phyloP scores from a whole-genome alignment of 1,284 basidiomycete species.

The Papiliotrema nemorosa region DNA sequence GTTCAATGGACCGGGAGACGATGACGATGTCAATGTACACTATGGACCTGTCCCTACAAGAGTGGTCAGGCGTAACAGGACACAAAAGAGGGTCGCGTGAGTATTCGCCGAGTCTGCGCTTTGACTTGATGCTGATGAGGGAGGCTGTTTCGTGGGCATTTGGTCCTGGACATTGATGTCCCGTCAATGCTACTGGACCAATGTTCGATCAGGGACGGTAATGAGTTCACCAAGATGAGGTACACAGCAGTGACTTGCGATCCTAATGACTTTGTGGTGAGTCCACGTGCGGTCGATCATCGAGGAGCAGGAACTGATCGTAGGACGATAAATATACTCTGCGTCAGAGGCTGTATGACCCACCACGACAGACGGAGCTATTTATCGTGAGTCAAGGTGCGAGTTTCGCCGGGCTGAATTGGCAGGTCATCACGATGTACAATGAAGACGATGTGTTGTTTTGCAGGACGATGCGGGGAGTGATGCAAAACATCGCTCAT shows the following conservation, averaged over 20 bases:
- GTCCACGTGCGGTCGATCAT: conserved; percentile 4
- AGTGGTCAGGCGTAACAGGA: conserved; percentile 81
- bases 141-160: conserved; percentile 83
- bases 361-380: conserved; percentile 68
- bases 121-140: background rate
- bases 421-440: conserved; percentile 68
- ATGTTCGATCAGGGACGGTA: conserved; percentile 67
- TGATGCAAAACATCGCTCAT: conserved; percentile 69
- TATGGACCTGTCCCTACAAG: conserved; percentile 84
- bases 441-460: conserved; percentile 74
- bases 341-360: conserved; percentile 74
- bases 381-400: conserved; percentile 56
- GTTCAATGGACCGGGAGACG: conserved; percentile 13
- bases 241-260: conserved; percentile 92
- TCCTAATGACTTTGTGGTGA: conserved; percentile 74
- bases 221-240: conserved; percentile 93
- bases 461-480: conserved; percentile 84
- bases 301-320: conserved; percentile 2
- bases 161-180: conserved; percentile 81
- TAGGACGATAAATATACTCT: conserved; percentile 70
- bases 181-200: conserved; percentile 79
- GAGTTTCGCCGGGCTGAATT: background rate
- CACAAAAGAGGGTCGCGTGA: conserved; percentile 79
- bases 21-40: conserved; percentile 48
- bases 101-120: conserved; percentile 28